Base-by-base conservation (phyloP, 306 rosid genomes). In the Corylus heterophylla region DNA sequence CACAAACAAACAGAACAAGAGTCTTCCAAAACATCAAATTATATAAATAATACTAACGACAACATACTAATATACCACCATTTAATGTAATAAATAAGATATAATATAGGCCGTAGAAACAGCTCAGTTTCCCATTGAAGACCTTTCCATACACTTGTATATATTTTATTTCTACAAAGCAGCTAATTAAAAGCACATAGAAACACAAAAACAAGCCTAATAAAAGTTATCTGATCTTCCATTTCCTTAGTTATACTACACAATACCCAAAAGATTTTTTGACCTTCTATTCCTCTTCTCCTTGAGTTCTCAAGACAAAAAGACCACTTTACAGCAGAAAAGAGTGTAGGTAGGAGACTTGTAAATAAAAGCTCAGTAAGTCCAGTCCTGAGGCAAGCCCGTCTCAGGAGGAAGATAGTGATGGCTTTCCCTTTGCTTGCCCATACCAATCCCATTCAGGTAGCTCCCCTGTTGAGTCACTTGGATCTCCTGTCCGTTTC, bases 341-440 rank as follows among this genome's bases (percentile, higher is more conserved):
- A 17, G 54, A 31, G 48, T 69, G 12, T 20, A 12, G 20, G 12
- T 20, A 12, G 20, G 29, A 68, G 48, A 18, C 6, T 4, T 39
- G 35, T 20, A 51, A 39, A 10, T 4, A 2, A 64, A 2, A 64
- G 75, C 49, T 78, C 67, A 86, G 52, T 81, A 83, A 11, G 84
- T 78, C 87, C 85, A 83, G 69, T 86, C 85, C 54, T 73, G 74
- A 42, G 89, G 89, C 81, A 86, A 83, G 42, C 51, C 37, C 79
- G 75, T 29, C 54, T 83, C 81, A 74, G 84, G 58, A 39, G 69
- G 52, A 62, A 13, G 77, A 54, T 73, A 74, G 72, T 54, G 54
- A 69, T 29, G 42, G 35, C 55, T 55, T 18, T 69, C 82, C 78
- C 45, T 71, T 4, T 69, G 81, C 49, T 63, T 58, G 54, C 49